Evolutionary conservation across 495 filamentous ascomycete genomes (phyloP).

Genomic region (Aspergillus incahuasiensis): DNA sequence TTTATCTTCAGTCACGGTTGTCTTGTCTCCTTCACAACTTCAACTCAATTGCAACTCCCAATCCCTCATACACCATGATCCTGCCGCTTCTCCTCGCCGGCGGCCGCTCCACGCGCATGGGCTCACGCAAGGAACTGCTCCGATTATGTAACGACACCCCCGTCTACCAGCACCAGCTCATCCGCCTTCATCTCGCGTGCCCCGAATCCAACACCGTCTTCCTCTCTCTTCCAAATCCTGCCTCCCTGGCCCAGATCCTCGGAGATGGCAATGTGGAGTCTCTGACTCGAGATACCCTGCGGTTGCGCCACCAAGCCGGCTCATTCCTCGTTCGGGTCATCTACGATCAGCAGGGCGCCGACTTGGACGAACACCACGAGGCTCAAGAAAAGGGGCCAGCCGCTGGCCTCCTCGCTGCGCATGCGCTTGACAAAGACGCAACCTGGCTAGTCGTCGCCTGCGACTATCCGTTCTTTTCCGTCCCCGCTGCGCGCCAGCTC

Average conservation of each 20-base stretch:
- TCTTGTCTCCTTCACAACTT: too few species aligned
- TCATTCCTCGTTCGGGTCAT: neutral
- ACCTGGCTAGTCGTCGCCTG: constrained; percentile 25
- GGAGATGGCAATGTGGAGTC: neutral
- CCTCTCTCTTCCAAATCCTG: constrained; percentile 15
- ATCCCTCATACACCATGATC: neutral
- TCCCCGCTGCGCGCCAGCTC: constrained; percentile 16
- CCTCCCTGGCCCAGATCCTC: neutral
- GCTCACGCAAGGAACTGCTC: constrained; percentile 20
- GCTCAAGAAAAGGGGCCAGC: constrained; percentile 17
- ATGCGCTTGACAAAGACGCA: constrained; percentile 11
- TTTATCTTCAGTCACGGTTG: too few species aligned
- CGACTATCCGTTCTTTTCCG: constrained; percentile 22
- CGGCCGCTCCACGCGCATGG: constrained; percentile 21
- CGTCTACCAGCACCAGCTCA: constrained; percentile 17
- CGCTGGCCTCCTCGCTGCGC: constrained; percentile 22
- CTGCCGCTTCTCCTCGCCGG: constrained; percentile 18
- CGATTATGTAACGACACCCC: constrained; percentile 9
- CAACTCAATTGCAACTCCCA: too few species aligned
- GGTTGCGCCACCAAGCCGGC: neutral
- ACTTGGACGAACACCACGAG: too few species aligned
- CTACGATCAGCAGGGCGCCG: neutral
- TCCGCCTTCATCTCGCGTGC: constrained; percentile 13
- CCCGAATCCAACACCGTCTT: constrained; percentile 19
- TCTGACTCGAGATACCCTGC: neutral